phyloP scores from a whole-genome alignment of 176 grass and related monocot species.

The Hordeum vulgare region DNA sequence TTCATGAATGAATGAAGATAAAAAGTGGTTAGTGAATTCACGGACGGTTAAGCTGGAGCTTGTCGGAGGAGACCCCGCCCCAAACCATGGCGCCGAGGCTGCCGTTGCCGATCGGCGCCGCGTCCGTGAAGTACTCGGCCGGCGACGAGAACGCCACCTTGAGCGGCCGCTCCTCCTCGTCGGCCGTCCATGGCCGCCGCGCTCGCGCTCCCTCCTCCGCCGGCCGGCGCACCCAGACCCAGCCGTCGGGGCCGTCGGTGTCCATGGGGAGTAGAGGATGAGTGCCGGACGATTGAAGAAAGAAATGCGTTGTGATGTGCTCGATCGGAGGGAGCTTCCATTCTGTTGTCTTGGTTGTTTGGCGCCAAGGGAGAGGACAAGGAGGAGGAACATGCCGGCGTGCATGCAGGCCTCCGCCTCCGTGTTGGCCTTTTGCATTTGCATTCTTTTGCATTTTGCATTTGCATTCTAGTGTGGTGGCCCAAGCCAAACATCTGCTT shows the following conservation, averaged over 20 bases:
- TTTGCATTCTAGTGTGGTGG: too few relatives aligned
- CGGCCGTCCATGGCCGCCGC: background rate
- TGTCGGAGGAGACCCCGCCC: constrained; percentile 70
- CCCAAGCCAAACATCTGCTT: background rate
- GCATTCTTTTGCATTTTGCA: background rate
- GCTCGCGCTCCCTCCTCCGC: background rate
- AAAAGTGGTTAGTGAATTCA: background rate
- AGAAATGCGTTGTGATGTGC: background rate
- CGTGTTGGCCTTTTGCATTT: background rate
- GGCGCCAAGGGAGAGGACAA: background rate
- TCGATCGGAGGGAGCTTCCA: background rate
- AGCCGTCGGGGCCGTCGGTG: background rate
- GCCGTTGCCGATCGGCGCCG: constrained; percentile 71
- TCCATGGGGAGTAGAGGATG: background rate
- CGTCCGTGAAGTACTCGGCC: constrained; percentile 63
- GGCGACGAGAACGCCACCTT: constrained; percentile 67
- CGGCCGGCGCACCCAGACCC: constrained; percentile 38
- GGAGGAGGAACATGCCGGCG: background rate
- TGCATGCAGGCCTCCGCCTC: background rate
- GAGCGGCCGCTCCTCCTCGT: constrained; percentile 29
- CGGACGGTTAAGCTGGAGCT: constrained; percentile 82
- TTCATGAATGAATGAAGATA: background rate
- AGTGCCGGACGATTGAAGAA: background rate
- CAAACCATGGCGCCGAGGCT: constrained; percentile 72
- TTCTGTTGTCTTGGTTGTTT: background rate